phyloP scores from a whole-genome alignment of 306 rosid species.

The Pterocarpus macrocarpus region DNA sequence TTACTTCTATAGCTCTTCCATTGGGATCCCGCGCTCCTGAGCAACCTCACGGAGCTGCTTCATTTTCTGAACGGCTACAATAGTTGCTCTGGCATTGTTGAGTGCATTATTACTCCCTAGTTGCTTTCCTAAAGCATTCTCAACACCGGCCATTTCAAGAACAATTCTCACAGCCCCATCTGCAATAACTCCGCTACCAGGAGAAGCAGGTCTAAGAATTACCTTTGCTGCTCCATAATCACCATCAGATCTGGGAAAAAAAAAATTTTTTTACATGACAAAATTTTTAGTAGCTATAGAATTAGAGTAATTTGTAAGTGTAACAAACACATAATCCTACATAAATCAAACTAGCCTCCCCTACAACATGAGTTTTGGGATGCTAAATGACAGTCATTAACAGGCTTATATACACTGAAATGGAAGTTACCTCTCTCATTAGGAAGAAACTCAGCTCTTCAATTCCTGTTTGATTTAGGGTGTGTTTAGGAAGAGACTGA shows the following conservation, averaged over 20 bases:
- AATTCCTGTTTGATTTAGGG: no score
- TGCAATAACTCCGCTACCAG: conserved; percentile 98
- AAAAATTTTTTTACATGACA: background rate
- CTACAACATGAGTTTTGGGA: no score
- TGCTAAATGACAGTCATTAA: no score
- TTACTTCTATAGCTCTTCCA: conserved; percentile 96
- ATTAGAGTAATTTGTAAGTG: no score
- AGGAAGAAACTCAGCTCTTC: no score
- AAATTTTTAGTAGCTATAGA: no score
- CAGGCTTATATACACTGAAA: no score
- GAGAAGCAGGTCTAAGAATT: conserved; percentile 97
- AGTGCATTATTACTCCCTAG: conserved; percentile 92
- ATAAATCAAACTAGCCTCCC: no score
- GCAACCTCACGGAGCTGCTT: conserved; percentile 81
- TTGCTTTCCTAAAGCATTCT: conserved; percentile 96
- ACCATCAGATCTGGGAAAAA: conserved; percentile 77
- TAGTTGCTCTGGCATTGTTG: conserved; percentile 94
- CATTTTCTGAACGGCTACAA: conserved; percentile 85
- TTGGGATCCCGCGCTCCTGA: conserved; percentile 86
- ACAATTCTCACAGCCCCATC: conserved; percentile 98
- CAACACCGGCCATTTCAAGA: conserved; percentile 96
- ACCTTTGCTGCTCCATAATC: conserved; percentile 97
- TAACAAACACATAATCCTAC: no score
- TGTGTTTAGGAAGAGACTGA: no score
- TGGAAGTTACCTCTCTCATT: no score